Evolutionary conservation across 1,284 basidiomycete species (phyloP).

Genomic region (Ceratobasidium sp.): DNA sequence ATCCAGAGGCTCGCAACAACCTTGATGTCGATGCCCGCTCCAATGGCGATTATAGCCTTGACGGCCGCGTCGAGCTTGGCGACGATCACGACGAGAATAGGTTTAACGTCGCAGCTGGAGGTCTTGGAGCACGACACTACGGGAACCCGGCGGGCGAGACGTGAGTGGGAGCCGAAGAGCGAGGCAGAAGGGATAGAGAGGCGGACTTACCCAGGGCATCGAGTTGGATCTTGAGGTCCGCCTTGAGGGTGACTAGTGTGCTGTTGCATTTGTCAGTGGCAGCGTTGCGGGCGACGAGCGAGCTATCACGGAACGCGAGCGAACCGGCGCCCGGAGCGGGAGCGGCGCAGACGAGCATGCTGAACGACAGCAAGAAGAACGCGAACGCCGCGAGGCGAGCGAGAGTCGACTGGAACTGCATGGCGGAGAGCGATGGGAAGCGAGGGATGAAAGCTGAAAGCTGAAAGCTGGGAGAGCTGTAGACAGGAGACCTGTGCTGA

Average conservation of each 20-base stretch:
- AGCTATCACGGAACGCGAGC: not conserved
- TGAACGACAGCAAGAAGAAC: slow-evolving; percentile 26
- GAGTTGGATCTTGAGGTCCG: not conserved
- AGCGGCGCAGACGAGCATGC: slow-evolving; percentile 31
- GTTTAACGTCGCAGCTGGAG: not conserved
- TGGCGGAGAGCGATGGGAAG: slow-evolving; percentile 9
- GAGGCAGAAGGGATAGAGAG: not conserved
- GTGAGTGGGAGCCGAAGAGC: not conserved
- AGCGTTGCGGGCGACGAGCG: slow-evolving; percentile 25
- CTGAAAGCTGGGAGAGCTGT: slow-evolving; percentile 16
- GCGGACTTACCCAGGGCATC: slow-evolving; percentile 1
- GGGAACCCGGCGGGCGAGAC: too few relatives aligned
- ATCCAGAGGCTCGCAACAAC: not conserved
- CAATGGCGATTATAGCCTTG: slow-evolving; percentile 14
- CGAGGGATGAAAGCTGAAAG: not conserved
- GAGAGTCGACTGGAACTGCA: slow-evolving; percentile 29
- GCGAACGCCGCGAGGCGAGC: slow-evolving; percentile 20
- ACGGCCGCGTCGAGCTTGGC: slow-evolving; percentile 7
- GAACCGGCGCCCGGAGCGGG: slow-evolving; percentile 12
- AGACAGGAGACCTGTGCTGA: slow-evolving; percentile 42
- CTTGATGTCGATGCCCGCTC: not conserved
- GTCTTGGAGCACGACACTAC: slow-evolving; percentile 2
- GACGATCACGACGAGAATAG: not conserved
- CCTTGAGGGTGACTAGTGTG: not conserved
- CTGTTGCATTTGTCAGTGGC: slow-evolving; percentile 21